Evolutionary conservation across 1,284 basidiomycete species (phyloP).

Genomic region (Tilletia horrida): DNA sequence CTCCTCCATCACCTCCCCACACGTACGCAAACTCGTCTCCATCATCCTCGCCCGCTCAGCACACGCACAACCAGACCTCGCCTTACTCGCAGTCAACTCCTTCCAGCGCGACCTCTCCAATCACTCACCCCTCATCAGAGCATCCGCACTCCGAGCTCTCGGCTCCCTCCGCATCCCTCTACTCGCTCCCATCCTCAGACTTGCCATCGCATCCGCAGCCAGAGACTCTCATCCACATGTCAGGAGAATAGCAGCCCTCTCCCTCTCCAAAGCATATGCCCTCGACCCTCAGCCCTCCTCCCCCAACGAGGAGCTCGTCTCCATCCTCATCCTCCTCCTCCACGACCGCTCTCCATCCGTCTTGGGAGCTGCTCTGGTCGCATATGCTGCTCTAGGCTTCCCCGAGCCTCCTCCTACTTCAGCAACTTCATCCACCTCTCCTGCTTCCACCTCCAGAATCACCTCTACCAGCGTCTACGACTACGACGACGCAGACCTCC

Average conservation of each 20-base stretch:
- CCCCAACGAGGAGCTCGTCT: constrained; percentile 70
- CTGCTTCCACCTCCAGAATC: not conserved
- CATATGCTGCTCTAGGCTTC: constrained; percentile 60
- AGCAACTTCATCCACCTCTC: not conserved
- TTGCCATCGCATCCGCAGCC: constrained; percentile 86
- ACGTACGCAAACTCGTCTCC: constrained; percentile 94
- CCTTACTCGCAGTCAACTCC: constrained; percentile 94
- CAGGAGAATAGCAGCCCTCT: constrained; percentile 82
- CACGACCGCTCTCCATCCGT: constrained; percentile 81
- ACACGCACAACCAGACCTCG: constrained; percentile 70
- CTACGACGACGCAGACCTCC: constrained; percentile 1
- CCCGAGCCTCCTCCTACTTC: constrained; percentile 1
- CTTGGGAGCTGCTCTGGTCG: constrained; percentile 77
- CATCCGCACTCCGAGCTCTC: constrained; percentile 89
- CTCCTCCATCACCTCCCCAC: constrained; percentile 60
- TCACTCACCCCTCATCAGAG: constrained; percentile 75
- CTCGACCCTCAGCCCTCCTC: constrained; percentile 59
- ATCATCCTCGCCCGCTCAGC: constrained; percentile 74
- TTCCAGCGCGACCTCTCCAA: constrained; percentile 96
- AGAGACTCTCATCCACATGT: constrained; percentile 89
- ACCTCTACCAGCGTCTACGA: constrained; percentile 1
- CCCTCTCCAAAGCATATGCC: constrained; percentile 72
- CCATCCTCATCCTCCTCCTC: constrained; percentile 71
- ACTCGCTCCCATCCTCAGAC: constrained; percentile 78
- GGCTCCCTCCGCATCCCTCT: constrained; percentile 84